phyloP scores from a whole-genome alignment of 2,329 filamentous ascomycete species.

The Botrytis hyacinthi region DNA sequence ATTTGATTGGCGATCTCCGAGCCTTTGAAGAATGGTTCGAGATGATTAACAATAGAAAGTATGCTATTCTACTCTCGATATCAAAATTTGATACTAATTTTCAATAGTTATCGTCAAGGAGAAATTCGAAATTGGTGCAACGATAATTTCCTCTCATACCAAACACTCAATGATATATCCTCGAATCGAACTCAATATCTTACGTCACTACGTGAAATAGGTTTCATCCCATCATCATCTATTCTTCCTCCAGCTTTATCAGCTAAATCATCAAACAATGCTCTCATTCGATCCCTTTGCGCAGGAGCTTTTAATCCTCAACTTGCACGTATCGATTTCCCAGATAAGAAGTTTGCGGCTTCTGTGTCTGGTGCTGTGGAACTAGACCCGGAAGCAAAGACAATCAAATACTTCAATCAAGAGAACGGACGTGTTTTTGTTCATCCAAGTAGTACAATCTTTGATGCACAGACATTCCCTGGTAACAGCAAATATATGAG shows the following conservation, averaged over 20 bases:
- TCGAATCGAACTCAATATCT: constrained; percentile 85
- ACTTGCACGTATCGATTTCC: constrained; percentile 86
- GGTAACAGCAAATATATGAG: constrained; percentile 74
- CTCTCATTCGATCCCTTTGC: constrained; percentile 41
- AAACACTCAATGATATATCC: constrained; percentile 83
- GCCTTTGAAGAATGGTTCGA: constrained; percentile 81
- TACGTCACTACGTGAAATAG: constrained; percentile 79
- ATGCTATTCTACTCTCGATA: not conserved
- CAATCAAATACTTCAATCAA: constrained; percentile 89
- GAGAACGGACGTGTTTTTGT: constrained; percentile 87
- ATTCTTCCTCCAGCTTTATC: constrained; percentile 41
- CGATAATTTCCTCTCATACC: constrained; percentile 77
- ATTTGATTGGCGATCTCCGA: constrained; percentile 80
- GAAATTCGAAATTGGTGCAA: constrained; percentile 76
- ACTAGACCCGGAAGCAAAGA: constrained; percentile 85
- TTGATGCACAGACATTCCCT: constrained; percentile 76
- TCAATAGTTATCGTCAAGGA: constrained; percentile 49
- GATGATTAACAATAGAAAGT: constrained; percentile 56
- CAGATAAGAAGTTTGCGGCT: constrained; percentile 90
- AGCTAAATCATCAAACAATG: constrained; percentile 46
- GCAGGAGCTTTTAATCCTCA: constrained; percentile 65
- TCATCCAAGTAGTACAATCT: constrained; percentile 84
- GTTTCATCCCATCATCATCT: constrained; percentile 59
- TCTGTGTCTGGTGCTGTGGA: constrained; percentile 87
- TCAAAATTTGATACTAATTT: constrained; percentile 23